Conservation (phyloP, 2,329 filamentous ascomycete species). For the Macrophomina phaseolina region DNA sequence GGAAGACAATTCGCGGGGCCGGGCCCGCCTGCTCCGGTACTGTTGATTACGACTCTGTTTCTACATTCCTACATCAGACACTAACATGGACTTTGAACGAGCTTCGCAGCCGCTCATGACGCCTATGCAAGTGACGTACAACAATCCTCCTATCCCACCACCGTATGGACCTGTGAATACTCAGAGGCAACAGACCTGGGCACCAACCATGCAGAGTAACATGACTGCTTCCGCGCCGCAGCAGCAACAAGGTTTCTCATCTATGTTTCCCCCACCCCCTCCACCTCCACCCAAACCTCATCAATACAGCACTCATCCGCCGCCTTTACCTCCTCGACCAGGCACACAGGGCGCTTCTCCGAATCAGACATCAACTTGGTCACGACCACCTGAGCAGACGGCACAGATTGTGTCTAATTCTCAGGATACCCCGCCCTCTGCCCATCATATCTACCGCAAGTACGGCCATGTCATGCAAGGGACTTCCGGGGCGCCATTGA, state of each 20-base stretch:
- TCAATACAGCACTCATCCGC: neutral
- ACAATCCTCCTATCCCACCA: slow-evolving; percentile 5
- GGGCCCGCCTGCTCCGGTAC: slow-evolving; percentile 1
- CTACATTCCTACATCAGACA: neutral
- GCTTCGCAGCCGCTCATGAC: neutral
- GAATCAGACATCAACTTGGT: neutral
- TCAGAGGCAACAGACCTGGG: slow-evolving; percentile 2
- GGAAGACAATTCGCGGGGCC: neutral
- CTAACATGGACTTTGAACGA: neutral
- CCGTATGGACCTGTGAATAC: slow-evolving; percentile 2
- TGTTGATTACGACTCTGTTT: neutral
- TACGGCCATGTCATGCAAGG: slow-evolving; percentile 8
- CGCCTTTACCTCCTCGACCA: slow-evolving; percentile 5
- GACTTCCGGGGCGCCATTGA: neutral
- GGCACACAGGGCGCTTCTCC: neutral
- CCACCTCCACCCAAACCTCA: slow-evolving; percentile 5
- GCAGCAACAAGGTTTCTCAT: neutral
- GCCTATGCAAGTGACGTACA: neutral
- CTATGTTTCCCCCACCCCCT: neutral
- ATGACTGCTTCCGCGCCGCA: neutral
- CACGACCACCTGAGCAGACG: neutral
- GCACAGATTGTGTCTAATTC: neutral
- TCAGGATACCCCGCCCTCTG: neutral
- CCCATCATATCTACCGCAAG: slow-evolving; percentile 15
- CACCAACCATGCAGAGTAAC: neutral